Conservation (phyloP, 75 land plant genomes). For the Adiantum capillusveneris region DNA sequence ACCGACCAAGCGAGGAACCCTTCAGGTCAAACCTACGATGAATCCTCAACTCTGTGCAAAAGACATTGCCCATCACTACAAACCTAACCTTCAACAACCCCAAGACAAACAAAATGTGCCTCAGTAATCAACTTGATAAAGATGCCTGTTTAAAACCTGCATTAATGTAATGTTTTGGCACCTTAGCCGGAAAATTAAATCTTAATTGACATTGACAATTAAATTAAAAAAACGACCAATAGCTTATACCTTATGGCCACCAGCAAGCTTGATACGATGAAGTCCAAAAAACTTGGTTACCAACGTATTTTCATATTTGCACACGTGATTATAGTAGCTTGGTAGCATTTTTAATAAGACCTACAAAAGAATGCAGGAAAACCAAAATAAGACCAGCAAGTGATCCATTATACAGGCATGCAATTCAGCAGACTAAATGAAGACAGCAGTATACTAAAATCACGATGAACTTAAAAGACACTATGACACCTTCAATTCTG, state of each 20-base stretch:
- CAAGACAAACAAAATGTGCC: too few relatives aligned
- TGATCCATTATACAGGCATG: too few relatives aligned
- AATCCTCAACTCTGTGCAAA: slow-evolving; percentile 94
- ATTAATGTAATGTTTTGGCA: too few relatives aligned
- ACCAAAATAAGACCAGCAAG: neutral
- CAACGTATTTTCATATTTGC: slow-evolving; percentile 78
- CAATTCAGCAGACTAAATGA: too few relatives aligned
- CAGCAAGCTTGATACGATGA: slow-evolving; percentile 93
- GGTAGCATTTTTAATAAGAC: slow-evolving; percentile 91
- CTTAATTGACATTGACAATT: too few relatives aligned
- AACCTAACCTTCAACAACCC: slow-evolving; percentile 76
- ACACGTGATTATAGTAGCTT: slow-evolving; percentile 76
- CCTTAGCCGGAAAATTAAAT: too few relatives aligned
- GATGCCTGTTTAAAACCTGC: too few relatives aligned
- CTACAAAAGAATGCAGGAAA: slow-evolving; percentile 21
- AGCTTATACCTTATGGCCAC: slow-evolving; percentile 86
- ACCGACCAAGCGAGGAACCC: slow-evolving; percentile 92
- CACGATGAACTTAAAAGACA: neutral
- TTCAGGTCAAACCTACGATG: slow-evolving; percentile 94
- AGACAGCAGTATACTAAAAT: neutral
- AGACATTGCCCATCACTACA: slow-evolving; percentile 99
- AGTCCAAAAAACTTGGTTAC: slow-evolving; percentile 98
- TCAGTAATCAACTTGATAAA: too few relatives aligned
- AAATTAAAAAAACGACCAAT: slow-evolving; percentile 2
- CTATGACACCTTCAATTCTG: slow-evolving; percentile 89